Evolutionary conservation across 2,329 filamentous ascomycete species (phyloP), one percentile per base, ranked within the genome.

Genomic region (Fusarium sp.): DNA sequence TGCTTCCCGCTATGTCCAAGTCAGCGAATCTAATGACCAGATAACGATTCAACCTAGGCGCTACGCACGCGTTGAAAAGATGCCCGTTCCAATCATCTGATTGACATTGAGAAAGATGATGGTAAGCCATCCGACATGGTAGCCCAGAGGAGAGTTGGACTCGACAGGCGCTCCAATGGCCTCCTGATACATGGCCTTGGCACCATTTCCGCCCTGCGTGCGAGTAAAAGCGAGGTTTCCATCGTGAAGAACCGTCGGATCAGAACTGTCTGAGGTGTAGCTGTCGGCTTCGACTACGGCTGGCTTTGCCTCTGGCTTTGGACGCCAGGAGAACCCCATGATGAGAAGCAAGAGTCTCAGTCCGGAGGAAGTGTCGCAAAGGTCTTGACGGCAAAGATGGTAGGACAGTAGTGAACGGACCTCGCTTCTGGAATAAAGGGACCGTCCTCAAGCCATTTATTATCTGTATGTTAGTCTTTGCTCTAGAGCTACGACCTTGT

Each of bases 101-200:
- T 82, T 84, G 49, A 88, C 71, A 57, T 88, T 88, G 55, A 88
- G 70, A 48, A 86, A 85, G 29, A 87, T 74, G 36, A 86, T 81
- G 0, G 84, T 84, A 10, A 82, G 61, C 48, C 77, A 80, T 10
- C 80, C 80, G 15, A 88, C 84, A 29, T 81, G 74, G 59, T 87
- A 86, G 0, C 85, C 86, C 3, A 88, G 73, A 0, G 86, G 85
- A 2, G 84, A 87, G 4, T 78, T 68, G 4, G 72, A 74, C 70
- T 88, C 86, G 8, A 88, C 82, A 0, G 86, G 86, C 0, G 86
- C 86, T 41, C 86, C 86, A 8, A 78, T 78, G 2, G 83, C 84
- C 68, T 88, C 85, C 65, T 88, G 85, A 63, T 86, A 87, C 0
- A 81, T 79, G 3, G 77, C 72, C 46, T 75, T 70, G 10, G 79